Conservation (phyloP, 148 eudicot genomes). For the Vaccinium vitisidaea region DNA sequence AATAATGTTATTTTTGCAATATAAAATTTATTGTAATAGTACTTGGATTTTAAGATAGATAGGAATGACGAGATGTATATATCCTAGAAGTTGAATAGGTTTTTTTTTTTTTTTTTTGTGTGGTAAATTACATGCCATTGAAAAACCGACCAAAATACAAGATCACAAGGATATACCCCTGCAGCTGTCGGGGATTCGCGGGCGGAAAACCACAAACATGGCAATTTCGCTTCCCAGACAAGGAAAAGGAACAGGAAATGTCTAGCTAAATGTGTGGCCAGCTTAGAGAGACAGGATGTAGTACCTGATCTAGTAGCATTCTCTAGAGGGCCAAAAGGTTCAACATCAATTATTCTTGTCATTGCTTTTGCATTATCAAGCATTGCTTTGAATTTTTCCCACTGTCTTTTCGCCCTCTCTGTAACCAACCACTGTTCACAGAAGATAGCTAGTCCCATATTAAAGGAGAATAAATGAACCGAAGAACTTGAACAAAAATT, state of each 20-base stretch:
- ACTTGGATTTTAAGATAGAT: no score
- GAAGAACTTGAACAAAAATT: neutral
- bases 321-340: slow-evolving; percentile 24
- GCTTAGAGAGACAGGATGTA: neutral
- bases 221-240: neutral
- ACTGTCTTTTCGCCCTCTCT: slow-evolving; percentile 66
- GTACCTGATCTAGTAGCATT: slow-evolving; percentile 36
- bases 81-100: no score
- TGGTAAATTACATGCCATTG: no score
- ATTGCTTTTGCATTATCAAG: slow-evolving; percentile 61
- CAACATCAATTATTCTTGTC: slow-evolving; percentile 15
- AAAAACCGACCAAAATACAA: no score
- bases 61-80: no score
- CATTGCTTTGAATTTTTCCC: slow-evolving; percentile 79
- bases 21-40: no score
- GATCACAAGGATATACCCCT: no score
- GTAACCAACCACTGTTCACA: slow-evolving; percentile 76
- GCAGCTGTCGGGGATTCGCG: no score
- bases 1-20: no score
- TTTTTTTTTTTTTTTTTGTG: no score
- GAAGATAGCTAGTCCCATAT: neutral
- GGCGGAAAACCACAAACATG: no score
- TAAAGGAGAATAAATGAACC: neutral
- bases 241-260: neutral
- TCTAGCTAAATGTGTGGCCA: no score